Conservation (phyloP, 352 stramenopile species). For the Pelagophyceae sp. region DNA sequence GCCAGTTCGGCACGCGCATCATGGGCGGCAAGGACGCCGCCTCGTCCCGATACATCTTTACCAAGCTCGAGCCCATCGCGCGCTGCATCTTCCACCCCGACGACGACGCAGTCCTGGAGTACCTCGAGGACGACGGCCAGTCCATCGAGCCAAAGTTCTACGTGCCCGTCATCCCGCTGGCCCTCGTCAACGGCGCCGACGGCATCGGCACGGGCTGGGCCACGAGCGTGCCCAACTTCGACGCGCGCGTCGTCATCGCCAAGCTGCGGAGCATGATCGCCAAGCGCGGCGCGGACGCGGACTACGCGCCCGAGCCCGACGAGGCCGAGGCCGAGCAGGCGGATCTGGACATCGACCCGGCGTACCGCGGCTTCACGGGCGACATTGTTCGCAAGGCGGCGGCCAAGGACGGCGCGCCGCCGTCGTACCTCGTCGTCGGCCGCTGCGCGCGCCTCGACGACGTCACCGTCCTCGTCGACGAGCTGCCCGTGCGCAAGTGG, state of each 20-base stretch:
- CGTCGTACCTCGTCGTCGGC: constrained; percentile 46
- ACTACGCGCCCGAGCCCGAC: constrained; percentile 65
- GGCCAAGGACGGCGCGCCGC: constrained; percentile 36
- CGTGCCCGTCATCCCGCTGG: constrained; percentile 86
- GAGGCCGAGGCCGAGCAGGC: constrained; percentile 49
- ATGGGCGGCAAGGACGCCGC: constrained; percentile 95
- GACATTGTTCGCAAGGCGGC: constrained; percentile 45
- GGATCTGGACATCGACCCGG: constrained; percentile 70
- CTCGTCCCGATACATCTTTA: constrained; percentile 92
- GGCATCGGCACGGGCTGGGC: constrained; percentile 98
- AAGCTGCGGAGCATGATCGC: constrained; percentile 74
- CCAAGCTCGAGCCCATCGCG: constrained; percentile 87
- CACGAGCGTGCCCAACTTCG: constrained; percentile 85
- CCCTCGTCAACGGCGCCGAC: constrained; percentile 94
- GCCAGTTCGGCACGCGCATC: constrained; percentile 96
- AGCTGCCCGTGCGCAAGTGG: constrained; percentile 93
- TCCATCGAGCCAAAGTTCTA: constrained; percentile 94
- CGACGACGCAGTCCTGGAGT: constrained; percentile 89
- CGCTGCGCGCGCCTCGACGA: constrained; percentile 71
- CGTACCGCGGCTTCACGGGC: constrained; percentile 89
- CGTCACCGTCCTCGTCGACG: constrained; percentile 85
- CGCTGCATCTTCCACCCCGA: constrained; percentile 93
- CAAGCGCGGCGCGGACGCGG: constrained; percentile 34
- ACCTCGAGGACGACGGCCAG: constrained; percentile 94
- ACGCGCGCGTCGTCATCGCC: constrained; percentile 88